Evolutionary conservation across 257 asterid species (phyloP).

Genomic region (Nyctanthes arbortristis): DNA sequence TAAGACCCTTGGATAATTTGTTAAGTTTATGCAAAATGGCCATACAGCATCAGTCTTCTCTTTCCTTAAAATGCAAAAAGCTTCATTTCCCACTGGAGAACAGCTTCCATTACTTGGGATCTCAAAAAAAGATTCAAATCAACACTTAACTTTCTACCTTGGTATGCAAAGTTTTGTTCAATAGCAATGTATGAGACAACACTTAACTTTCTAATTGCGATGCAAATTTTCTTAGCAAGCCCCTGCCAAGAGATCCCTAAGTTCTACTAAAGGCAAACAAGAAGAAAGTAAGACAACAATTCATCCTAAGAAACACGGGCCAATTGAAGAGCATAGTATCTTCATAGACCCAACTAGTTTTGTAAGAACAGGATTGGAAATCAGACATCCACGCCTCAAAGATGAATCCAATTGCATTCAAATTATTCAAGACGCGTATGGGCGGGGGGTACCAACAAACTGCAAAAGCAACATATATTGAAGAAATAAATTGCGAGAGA

Average conservation of each 20-base stretch:
- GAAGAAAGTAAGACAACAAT: not conserved
- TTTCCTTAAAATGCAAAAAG: not conserved
- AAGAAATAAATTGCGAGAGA: not conserved
- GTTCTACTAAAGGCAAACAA: not conserved
- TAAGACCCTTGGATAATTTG: constrained; percentile 1
- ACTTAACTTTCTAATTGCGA: too few species aligned
- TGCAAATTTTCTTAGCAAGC: not conserved
- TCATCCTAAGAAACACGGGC: not conserved
- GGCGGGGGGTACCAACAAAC: not conserved
- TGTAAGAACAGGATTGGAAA: not conserved
- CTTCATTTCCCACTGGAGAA: constrained; percentile 6
- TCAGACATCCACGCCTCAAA: not conserved
- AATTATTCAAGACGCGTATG: not conserved
- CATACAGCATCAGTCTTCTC: constrained; percentile 3
- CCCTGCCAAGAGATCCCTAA: not conserved
- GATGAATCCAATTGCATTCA: not conserved
- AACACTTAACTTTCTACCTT: not conserved
- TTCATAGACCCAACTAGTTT: not conserved
- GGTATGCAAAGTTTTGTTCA: not conserved
- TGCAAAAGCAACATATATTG: not conserved
- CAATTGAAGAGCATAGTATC: not conserved
- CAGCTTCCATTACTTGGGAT: constrained; percentile 18
- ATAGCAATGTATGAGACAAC: not conserved
- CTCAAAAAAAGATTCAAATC: not conserved
- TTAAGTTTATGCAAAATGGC: not conserved